A percentile compares a stretch with the other conserved stretches of the same genome.
Conservation (phyloP, 495 filamentous ascomycete genomes). For the Elasticomyces elasticus region DNA sequence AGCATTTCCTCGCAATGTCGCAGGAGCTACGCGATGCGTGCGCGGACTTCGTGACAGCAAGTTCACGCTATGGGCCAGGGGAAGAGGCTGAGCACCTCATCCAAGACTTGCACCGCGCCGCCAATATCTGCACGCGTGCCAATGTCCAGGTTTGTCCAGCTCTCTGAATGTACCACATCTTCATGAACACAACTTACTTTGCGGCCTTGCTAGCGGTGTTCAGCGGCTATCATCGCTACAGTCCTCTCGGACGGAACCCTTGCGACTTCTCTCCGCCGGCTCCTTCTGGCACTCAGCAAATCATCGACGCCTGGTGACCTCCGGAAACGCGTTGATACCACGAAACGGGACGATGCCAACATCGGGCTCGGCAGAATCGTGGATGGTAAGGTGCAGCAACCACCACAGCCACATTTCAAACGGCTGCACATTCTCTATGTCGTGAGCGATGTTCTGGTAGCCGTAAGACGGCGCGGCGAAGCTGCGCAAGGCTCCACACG, state of each 20-base stretch:
- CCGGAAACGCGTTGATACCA: slow-evolving; percentile 5
- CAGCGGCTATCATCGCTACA: not conserved
- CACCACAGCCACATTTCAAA: slow-evolving; percentile 10
- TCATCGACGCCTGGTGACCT: slow-evolving; percentile 5
- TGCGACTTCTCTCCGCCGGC: not conserved
- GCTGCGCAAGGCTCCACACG: not conserved
- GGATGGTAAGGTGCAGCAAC: slow-evolving; percentile 12
- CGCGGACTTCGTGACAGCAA: not conserved
- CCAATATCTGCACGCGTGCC: slow-evolving; percentile 2
- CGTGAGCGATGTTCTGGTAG: slow-evolving; percentile 6
- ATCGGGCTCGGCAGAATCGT: slow-evolving; percentile 7
- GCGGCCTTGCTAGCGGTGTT: not conserved
- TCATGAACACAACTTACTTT: not conserved
- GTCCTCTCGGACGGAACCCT: not conserved
- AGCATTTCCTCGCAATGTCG: no score
- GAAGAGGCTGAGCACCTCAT: not conserved
- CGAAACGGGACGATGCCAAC: slow-evolving; percentile 2
- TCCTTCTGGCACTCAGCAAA: slow-evolving; percentile 4
- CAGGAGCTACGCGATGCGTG: not conserved
- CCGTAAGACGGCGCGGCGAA: not conserved
- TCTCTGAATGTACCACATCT: no score
- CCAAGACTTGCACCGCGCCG: not conserved
- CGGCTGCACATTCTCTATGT: slow-evolving; percentile 14
- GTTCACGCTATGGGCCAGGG: not conserved
- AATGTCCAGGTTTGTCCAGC: slow-evolving; percentile 14